Percentiles rank a stretch among this genome's conserved stretches.
These are phyloP conservation scores for Aaosphaeria arxii DNA, from an alignment of 2,329 filamentous ascomycete genomes.

Conservation along the genomic window DNA sequence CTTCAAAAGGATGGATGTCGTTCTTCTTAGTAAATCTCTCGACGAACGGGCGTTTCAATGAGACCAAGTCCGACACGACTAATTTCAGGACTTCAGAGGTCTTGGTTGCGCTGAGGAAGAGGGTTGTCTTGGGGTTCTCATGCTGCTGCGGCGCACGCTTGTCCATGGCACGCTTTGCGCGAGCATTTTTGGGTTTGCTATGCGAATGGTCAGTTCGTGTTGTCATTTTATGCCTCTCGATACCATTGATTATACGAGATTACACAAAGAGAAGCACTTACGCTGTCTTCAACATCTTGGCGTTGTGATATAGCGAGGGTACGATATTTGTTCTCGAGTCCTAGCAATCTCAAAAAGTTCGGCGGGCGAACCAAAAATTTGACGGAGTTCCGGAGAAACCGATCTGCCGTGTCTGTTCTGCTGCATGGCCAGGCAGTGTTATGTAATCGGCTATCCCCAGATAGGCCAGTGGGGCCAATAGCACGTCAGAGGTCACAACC, in stretches of 20 bases:
- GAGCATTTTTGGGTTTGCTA: constrained; percentile 73
- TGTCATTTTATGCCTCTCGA: background rate
- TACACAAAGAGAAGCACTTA: background rate
- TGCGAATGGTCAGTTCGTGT: background rate
- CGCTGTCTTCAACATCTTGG: constrained; percentile 5
- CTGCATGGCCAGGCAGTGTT: background rate
- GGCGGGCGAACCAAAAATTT: constrained; percentile 5
- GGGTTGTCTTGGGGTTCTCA: constrained; percentile 86
- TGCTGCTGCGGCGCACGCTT: constrained; percentile 84
- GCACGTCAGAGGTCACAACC: constrained; percentile 19
- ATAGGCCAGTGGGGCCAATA: constrained; percentile 11
- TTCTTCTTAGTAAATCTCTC: constrained; percentile 98
- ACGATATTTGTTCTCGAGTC: background rate
- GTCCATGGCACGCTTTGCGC: constrained; percentile 91
- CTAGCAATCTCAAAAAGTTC: constrained; percentile 7
- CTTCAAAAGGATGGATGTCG: constrained; percentile 89
- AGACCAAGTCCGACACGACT: constrained; percentile 78
- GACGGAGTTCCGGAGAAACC: constrained; percentile 4
- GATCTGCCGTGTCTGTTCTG: constrained; percentile 2
- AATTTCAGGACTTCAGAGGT: constrained; percentile 81
- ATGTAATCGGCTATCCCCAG: constrained; percentile 1
- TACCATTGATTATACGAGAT: background rate
- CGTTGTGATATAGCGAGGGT: constrained; percentile 1
- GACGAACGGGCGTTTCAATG: constrained; percentile 78
- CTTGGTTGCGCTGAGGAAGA: constrained; percentile 84